Conservation (phyloP, 139 green algal species). For the Micromonas pusilla region DNA sequence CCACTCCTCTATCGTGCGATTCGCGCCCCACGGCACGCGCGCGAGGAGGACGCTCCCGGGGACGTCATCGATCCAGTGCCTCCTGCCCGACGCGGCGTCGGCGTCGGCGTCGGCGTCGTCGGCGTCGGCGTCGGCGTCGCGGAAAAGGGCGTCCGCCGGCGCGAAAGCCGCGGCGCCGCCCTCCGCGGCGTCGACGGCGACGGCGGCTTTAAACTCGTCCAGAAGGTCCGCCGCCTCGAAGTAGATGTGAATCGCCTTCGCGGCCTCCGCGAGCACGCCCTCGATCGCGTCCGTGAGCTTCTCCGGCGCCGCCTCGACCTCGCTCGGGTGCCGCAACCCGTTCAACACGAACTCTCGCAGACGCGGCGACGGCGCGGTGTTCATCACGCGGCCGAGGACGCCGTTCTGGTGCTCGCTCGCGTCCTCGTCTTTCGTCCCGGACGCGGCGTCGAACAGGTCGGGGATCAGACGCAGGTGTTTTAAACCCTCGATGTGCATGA, state of each 20-base stretch:
- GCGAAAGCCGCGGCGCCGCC: too few species aligned
- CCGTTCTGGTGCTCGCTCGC: not conserved
- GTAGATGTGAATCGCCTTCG: not conserved
- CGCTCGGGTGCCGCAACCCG: not conserved
- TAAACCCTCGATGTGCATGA: not conserved
- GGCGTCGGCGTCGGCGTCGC: too few species aligned
- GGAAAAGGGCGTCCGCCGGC: too few species aligned
- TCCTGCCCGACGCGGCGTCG: not conserved
- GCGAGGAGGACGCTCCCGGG: not conserved
- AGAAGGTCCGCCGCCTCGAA: too few species aligned
- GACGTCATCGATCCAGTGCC: conserved; percentile 8
- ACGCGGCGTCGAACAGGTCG: not conserved
- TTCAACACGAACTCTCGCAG: not conserved
- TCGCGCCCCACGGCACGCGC: not conserved
- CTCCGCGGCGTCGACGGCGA: too few species aligned
- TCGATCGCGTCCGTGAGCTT: conserved; percentile 9
- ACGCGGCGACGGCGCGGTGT: not conserved
- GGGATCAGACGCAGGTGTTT: not conserved
- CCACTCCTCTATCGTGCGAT: not conserved
- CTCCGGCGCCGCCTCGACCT: not conserved
- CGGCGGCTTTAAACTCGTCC: not conserved
- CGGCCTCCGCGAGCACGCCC: not conserved
- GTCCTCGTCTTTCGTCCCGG: not conserved
- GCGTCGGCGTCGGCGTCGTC: too few species aligned
- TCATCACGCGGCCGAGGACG: not conserved